These are phyloP conservation scores for Podaxis sp. DNA, from an alignment of 768 basidiomycete species.

Conservation along the genomic window DNA sequence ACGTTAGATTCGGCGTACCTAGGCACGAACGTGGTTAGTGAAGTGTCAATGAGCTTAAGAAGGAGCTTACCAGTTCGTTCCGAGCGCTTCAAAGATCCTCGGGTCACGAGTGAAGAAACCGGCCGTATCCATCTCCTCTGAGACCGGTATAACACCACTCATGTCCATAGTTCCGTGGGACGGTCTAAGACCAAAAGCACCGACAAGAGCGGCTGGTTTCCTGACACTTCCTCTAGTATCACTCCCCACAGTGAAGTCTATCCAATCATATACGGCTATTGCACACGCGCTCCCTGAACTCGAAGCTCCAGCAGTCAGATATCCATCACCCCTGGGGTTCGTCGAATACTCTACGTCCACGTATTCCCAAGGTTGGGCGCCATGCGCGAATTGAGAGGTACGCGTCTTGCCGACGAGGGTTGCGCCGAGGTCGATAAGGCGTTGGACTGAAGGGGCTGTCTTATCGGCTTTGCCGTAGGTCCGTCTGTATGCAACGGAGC, in stretches of 20 bases:
- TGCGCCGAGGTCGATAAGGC: conserved; percentile 47
- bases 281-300: conserved; percentile 41
- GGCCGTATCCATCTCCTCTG: conserved; percentile 40
- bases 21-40: not conserved
- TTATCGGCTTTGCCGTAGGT: conserved; percentile 33
- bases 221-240: conserved; percentile 40
- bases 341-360: conserved; percentile 34
- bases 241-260: conserved; percentile 38
- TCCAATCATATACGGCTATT: conserved; percentile 37
- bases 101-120: conserved; percentile 38
- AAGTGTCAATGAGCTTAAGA: not conserved
- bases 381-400: conserved; percentile 53
- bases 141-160: conserved; percentile 33
- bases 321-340: conserved; percentile 38
- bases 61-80: conserved; percentile 27
- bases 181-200: conserved; percentile 37
- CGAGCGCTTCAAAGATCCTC: conserved; percentile 28
- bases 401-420: conserved; percentile 55
- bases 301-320: conserved; percentile 36
- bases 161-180: conserved; percentile 32
- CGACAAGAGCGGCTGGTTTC: conserved; percentile 39
- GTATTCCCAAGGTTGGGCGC: conserved; percentile 40
- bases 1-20: conserved; percentile 35
- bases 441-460: conserved; percentile 43
- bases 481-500: conserved; percentile 31